Evolutionary conservation across 2,329 filamentous ascomycete species (phyloP), one percentile per base, ranked within the genome.

Genomic region (Xylariaceae sp.): DNA sequence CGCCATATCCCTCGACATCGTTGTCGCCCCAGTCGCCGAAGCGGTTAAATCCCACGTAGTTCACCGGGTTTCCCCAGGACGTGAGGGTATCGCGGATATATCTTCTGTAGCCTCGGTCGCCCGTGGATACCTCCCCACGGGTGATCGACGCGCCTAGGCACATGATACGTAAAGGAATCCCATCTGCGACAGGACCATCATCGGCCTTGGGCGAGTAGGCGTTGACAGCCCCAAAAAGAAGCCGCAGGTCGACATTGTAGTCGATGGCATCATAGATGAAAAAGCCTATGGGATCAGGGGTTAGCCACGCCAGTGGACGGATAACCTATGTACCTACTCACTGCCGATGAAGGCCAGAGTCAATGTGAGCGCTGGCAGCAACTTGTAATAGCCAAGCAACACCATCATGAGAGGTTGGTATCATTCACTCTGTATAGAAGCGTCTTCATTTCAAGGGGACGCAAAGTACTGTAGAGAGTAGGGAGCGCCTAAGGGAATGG

Each of bases 11-110:
- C 51, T 71, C 66, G 30, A 69, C 64, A 30, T 71, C 68, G 57
- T 71, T 69, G 56, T 71, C 68, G 3, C 61, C 60, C 49, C 65
- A 69, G 51, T 67, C 67, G 23, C 69, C 69, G 23, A 70, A 65
- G 7, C 68, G 67, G 57, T 69, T 69, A 54, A 69, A 68, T 13
- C 69, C 69, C 6, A 70, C 69, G 56, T 47, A 66, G 60, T 71
- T 70, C 13, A 71, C 68, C 0, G 62, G 61, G 35, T 68, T 68
- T 1, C 68, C 68, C 52, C 61, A 58, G 2, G 59, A 58, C 37
- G 62, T 64, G 49, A 71, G 65, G 55, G 63, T 64, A 17, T 68
- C 66, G 34, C 66, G 68, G 9, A 71, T 49, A n/a, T 69, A 60
- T 44, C 65, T 66, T n/a, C 69, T 62, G 23, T 70, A 70, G 41